These are phyloP conservation scores for Nannochloris sp. DNA, from an alignment of 139 green algal genomes.

Conservation along the genomic window DNA sequence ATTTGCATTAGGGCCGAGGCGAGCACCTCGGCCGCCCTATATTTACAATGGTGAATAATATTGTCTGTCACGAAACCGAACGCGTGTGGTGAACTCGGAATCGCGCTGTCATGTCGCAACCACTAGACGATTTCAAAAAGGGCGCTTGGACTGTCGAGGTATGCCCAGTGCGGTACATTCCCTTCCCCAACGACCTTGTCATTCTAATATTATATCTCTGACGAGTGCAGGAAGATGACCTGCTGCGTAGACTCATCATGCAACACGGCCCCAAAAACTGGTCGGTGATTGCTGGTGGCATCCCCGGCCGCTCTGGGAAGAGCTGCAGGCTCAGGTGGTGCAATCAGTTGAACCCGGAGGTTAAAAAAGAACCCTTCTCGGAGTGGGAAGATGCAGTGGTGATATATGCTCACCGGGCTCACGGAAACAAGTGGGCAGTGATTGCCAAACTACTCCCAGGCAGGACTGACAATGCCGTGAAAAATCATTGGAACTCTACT, in stretches of 20 bases:
- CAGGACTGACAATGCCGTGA: conserved; percentile 68
- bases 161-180: not conserved
- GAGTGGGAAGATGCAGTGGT: conserved; percentile 67
- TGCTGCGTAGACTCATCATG: conserved; percentile 44
- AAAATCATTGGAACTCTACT: conserved; percentile 77
- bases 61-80: no score
- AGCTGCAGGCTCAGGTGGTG: conserved; percentile 75
- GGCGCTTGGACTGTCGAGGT: conserved; percentile 64
- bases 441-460: conserved; percentile 74
- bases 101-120: not conserved
- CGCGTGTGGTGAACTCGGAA: not conserved
- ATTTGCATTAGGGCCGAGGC: no score
- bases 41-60: no score
- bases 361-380: conserved; percentile 67
- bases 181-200: not conserved
- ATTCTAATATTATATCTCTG: not conserved
- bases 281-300: conserved; percentile 63
- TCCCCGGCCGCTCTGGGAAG: conserved; percentile 72
- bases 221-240: conserved; percentile 59
- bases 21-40: no score
- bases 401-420: conserved; percentile 46
- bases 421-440: conserved; percentile 65
- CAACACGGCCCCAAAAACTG: conserved; percentile 68
- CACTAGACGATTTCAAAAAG: conserved; percentile 54
- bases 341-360: conserved; percentile 72